A percentile compares a stretch with the other conserved stretches of the same genome.
Conservation (phyloP, 2,329 filamentous ascomycete genomes). For the Aureobasidium lini region DNA sequence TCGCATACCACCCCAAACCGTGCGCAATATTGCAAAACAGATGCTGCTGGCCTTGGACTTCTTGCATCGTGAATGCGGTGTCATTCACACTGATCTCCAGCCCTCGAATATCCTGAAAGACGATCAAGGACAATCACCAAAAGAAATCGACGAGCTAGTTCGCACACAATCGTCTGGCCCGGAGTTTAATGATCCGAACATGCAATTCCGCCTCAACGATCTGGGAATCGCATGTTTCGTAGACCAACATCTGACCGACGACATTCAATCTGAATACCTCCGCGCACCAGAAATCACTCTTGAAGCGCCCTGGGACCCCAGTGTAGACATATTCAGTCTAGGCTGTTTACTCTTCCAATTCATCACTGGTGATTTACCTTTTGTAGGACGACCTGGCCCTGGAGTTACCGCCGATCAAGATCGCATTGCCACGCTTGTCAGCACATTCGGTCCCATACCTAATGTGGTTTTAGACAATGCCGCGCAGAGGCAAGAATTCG, state of each 20-base stretch:
- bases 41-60: conserved; percentile 17
- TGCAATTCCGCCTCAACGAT: conserved; percentile 22
- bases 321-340: conserved; percentile 25
- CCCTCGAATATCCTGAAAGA: conserved; percentile 23
- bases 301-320: conserved; percentile 21
- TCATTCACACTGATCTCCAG: conserved; percentile 22
- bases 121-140: conserved; percentile 8
- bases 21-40: conserved; percentile 18
- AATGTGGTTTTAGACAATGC: conserved; percentile 16
- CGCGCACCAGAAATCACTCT: conserved; percentile 26
- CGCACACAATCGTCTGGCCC: conserved; percentile 10
- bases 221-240: conserved; percentile 22
- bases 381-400: conserved; percentile 15
- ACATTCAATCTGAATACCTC: conserved; percentile 23
- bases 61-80: conserved; percentile 16
- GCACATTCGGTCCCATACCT: conserved; percentile 17
- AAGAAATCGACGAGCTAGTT: conserved; percentile 9
- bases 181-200: conserved; percentile 5
- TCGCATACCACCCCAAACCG: not conserved
- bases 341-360: conserved; percentile 20
- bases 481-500: conserved; percentile 14
- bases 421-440: conserved; percentile 18
- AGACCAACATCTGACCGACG: conserved; percentile 19
- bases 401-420: conserved; percentile 17
- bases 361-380: conserved; percentile 18